phyloP scores from a whole-genome alignment of 2,329 filamentous ascomycete species.

The Thielaviopsis euricoi region DNA sequence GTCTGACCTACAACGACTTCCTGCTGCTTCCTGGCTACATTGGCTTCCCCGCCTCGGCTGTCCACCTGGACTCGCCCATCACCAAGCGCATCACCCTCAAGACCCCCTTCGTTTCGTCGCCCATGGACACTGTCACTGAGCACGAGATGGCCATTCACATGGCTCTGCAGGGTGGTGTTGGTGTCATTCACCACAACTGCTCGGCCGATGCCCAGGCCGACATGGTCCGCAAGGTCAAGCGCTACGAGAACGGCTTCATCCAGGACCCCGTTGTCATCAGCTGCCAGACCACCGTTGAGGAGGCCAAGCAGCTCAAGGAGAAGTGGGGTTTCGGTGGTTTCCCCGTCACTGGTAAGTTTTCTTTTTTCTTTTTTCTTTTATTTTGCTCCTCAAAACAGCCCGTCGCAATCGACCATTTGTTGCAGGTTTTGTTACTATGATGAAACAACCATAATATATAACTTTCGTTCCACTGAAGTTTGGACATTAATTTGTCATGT shows the following conservation, averaged over 20 bases:
- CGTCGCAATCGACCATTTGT: neutral
- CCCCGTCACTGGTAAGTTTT: constrained; percentile 82
- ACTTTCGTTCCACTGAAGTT: constrained; percentile 99
- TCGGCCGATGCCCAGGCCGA: constrained; percentile 92
- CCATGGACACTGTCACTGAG: constrained; percentile 99
- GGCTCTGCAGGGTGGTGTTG: constrained; percentile 70
- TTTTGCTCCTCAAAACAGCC: neutral
- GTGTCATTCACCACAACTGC: constrained; percentile 99
- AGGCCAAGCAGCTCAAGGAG: constrained; percentile 85
- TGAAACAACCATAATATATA: constrained; percentile 70
- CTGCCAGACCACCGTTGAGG: constrained; percentile 71
- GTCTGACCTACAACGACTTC: constrained; percentile 98
- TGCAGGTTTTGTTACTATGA: constrained; percentile 36
- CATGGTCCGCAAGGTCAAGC: constrained; percentile 98
- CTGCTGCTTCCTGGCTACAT: constrained; percentile 93
- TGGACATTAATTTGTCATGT: constrained; percentile 60
- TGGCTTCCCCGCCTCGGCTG: constrained; percentile 85
- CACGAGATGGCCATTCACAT: constrained; percentile 99
- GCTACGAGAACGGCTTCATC: constrained; percentile 99
- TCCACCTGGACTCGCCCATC: constrained; percentile 74
- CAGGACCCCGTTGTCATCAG: constrained; percentile 85
- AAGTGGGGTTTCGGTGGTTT: constrained; percentile 98
- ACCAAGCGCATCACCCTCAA: constrained; percentile 94
- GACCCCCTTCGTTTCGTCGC: constrained; percentile 91
- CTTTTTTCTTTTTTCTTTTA: no score